Conservation (phyloP, 2,329 filamentous ascomycete genomes). For the Fusarium sp. region DNA sequence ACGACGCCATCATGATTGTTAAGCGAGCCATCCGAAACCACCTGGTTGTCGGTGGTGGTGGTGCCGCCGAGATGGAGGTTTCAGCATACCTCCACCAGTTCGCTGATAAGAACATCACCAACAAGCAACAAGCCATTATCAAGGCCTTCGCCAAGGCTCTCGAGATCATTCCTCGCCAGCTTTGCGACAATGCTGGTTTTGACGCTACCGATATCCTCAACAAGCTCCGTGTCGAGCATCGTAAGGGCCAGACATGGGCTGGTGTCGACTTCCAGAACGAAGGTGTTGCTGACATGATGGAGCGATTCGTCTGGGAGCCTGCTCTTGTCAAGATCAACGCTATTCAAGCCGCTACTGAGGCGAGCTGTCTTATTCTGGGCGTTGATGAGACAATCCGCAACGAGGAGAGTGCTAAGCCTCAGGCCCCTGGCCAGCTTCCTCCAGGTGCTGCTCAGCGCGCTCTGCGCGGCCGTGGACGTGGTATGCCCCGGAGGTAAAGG, state of each 20-base stretch:
- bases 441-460: constrained; percentile 90
- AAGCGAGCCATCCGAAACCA: constrained; percentile 97
- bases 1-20: constrained; percentile 99
- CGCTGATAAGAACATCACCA: constrained; percentile 89
- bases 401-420: constrained; percentile 88
- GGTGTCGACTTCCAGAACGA: constrained; percentile 96
- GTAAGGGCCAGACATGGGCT: constrained; percentile 92
- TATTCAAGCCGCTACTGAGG: constrained; percentile 94
- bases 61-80: constrained; percentile 95
- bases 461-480: constrained; percentile 83
- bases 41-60: constrained; percentile 93
- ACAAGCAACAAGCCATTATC: constrained; percentile 98
- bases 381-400: constrained; percentile 99
- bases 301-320: constrained; percentile 97
- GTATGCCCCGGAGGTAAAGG: constrained; percentile 82
- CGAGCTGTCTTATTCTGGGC: constrained; percentile 91
- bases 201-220: constrained; percentile 99
- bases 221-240: constrained; percentile 93
- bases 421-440: constrained; percentile 82
- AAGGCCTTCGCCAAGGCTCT: constrained; percentile 98
- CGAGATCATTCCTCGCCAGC: constrained; percentile 94
- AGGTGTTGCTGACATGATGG: constrained; percentile 93
- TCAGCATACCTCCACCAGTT: constrained; percentile 93
- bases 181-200: constrained; percentile 98
- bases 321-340: constrained; percentile 97